Conservation (phyloP, 148 eudicot species). For the Fagopyrum tataricum region DNA sequence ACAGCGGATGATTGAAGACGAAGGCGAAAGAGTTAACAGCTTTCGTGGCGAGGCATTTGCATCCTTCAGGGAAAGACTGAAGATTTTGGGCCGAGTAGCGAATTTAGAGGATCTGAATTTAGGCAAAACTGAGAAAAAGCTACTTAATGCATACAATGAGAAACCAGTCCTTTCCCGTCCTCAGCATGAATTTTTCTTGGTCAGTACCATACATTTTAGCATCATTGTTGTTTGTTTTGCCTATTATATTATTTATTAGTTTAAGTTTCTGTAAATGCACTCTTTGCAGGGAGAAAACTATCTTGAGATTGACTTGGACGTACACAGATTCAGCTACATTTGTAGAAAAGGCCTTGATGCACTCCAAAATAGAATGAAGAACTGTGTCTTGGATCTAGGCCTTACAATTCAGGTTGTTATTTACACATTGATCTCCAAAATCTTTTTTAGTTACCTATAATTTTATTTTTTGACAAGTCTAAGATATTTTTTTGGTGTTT, state of each 20-base stretch:
- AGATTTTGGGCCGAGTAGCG: slow-evolving; percentile 70
- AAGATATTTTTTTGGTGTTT: not conserved
- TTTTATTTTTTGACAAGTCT: not conserved
- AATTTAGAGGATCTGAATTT: slow-evolving; percentile 68
- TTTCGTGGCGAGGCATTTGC: slow-evolving; percentile 56
- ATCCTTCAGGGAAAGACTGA: slow-evolving; percentile 76
- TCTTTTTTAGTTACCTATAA: not conserved
- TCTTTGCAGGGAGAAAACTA: slow-evolving; percentile 74
- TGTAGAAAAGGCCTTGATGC: slow-evolving; percentile 87
- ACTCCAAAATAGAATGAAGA: slow-evolving; percentile 65
- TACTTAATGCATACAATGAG: slow-evolving; percentile 82
- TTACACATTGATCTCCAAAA: slow-evolving; percentile 2
- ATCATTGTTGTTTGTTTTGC: slow-evolving; percentile 8
- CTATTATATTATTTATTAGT: not conserved
- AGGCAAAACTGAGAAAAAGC: slow-evolving; percentile 66
- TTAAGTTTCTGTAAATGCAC: slow-evolving; percentile 11
- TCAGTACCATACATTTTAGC: slow-evolving; percentile 27
- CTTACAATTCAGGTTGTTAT: slow-evolving; percentile 74
- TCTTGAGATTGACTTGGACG: slow-evolving; percentile 85
- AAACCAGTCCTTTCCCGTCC: slow-evolving; percentile 98
- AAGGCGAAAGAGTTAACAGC: slow-evolving; percentile 63
- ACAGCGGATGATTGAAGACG: slow-evolving; percentile 78
- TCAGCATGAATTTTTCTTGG: slow-evolving; percentile 83
- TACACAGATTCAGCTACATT: slow-evolving; percentile 86
- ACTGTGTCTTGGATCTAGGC: slow-evolving; percentile 75